Base-by-base conservation (phyloP, 176 grass and related monocot species). In the Lolium perenne region DNA sequence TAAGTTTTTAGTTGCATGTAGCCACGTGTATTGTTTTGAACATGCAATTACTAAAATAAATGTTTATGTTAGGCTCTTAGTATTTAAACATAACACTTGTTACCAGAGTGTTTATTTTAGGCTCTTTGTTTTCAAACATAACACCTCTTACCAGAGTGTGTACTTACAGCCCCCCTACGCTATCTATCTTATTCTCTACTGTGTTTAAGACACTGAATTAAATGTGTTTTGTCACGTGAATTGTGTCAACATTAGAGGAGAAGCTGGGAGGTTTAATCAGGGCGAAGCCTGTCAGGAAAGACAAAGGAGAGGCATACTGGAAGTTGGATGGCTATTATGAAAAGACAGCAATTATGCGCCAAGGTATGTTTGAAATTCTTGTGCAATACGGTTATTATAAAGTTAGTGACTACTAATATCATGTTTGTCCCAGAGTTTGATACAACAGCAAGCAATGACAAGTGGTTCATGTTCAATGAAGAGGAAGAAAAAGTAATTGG, bases 281-380 rank as follows among this genome's bases (percentile, higher is more conserved):
- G 83, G 92, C 82, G 9, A 89, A 91, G 77, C 89, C 91, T 78
- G 5, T 91, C 12, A 41, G 87, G 74, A 49, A 73, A 65, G 74
- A 87, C 9, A 73, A 90, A 83, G 84, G 79, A 21, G 18, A 15
- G 56, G 80, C 66, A 55, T 83, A 90, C 53, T 90, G 89, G 89
- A 90, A 79, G 47, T 10, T 90, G 58, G 84, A 90, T 12, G 84
- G 84, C 5, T 74, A 79, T 61, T 79, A 57, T 87, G 68, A 73
- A 47, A 83, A 79, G 58, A 22, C 84, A 62, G 3, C 74, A 83
- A 74, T 90, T 65, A 65, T 90, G 74, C 46, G 82, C 49, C 89
- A 90, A 90, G 84, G 89, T 87, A 57, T 86, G 74, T 83, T 54
- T 38, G 46, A 77, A 65, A 20, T 82, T 48, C 61, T 47, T 79